phyloP scores from a whole-genome alignment of 129 eudicot species.

The Flaveria brownii region DNA sequence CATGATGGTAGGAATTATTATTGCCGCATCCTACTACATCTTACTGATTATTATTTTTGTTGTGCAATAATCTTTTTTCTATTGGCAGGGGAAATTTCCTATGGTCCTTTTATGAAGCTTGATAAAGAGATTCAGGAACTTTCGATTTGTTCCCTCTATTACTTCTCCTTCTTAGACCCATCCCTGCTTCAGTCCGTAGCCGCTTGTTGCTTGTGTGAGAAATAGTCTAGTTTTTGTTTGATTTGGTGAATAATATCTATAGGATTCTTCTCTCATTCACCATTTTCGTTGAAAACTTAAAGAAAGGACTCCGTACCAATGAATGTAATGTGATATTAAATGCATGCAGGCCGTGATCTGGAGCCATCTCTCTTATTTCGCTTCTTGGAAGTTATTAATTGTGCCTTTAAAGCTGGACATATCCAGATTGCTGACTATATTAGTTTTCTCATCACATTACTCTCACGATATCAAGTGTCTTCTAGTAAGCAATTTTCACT shows the following conservation, averaged over 20 bases:
- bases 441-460: slow-evolving; percentile 81
- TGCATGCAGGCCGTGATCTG: slow-evolving; percentile 60
- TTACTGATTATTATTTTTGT: neutral
- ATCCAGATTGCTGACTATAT: slow-evolving; percentile 64
- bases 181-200: slow-evolving; percentile 62
- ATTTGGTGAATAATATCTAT: neutral
- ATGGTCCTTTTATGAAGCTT: slow-evolving; percentile 80
- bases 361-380: slow-evolving; percentile 62
- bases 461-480: slow-evolving; percentile 52
- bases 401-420: slow-evolving; percentile 73
- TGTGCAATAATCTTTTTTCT: neutral
- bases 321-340: neutral
- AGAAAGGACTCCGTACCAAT: neutral
- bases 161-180: slow-evolving; percentile 61
- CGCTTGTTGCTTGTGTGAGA: slow-evolving; percentile 85
- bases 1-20: slow-evolving; percentile 30
- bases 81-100: slow-evolving; percentile 43
- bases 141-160: slow-evolving; percentile 74
- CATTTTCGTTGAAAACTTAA: neutral
- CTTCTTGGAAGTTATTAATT: slow-evolving; percentile 69
- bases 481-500: slow-evolving; percentile 41
- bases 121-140: slow-evolving; percentile 74
- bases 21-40: neutral
- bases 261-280: neutral
- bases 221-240: slow-evolving; percentile 5